Evolutionary conservation across 495 filamentous ascomycete genomes (phyloP), one percentile per base, ranked within the genome.

Genomic region (Aspergillus egyptiacus): DNA sequence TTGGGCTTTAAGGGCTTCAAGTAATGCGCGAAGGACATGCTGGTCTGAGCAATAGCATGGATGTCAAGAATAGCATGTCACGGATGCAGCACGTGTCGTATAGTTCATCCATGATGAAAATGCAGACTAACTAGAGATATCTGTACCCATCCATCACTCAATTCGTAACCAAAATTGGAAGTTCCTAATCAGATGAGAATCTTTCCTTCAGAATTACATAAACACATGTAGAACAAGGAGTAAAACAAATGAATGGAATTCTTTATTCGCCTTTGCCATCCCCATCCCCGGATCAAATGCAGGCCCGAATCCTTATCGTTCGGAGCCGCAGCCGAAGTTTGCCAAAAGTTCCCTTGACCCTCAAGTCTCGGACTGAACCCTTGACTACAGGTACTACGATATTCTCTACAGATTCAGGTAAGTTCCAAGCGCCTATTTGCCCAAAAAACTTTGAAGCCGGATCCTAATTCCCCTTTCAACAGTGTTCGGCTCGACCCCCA

Each of bases 231-330:
- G n/a, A 40, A 40, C 38, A 14, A 25, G 23, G 10, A 8, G 22
- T 27, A n/a, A 40, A 40, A 40, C 15, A n/a, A n/a, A 32, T 43
- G 40, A 20, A 43, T 42, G 25, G 9, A 20, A 27, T 37, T 27
- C n/a, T 32, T 35, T 24, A 35, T 27, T 46, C 13, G 31, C 17
- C n/a, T n/a, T n/a, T n/a, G n/a, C n/a, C n/a, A n/a, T n/a, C n/a
- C n/a, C n/a, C 20, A 46, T 27, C 43, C n/a, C 63, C 59, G 56
- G 53, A 53, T 51, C 55, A 56, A 55, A 36, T 50, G 43, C 54
- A 49, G 31, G 54, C 51, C 56, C 59, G 59, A 49, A 19, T 50
- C 52, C 56, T 62, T 57, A 55, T 62, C 59, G 51, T 52, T 30
- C 36, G 38, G 55, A 56, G 46, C 53, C 49, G 41, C 51, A 40